Percentiles rank a stretch among this genome's conserved stretches.
Evolutionary conservation across 768 basidiomycete species (phyloP).

Genomic region (Lactarius sanguifluus): DNA sequence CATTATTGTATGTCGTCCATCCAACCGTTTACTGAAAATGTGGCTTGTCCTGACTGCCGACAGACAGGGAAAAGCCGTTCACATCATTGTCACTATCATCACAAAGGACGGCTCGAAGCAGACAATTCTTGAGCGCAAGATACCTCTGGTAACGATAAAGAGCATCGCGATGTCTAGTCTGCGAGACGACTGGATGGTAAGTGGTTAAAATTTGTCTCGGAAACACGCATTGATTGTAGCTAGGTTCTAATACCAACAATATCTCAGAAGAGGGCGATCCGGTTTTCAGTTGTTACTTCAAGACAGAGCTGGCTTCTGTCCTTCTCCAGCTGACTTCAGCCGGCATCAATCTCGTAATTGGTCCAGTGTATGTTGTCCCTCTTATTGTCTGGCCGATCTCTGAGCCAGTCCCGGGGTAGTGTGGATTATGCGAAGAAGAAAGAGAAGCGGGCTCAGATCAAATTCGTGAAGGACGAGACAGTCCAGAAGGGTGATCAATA

Average conservation of each 20-base stretch:
- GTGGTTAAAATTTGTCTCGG: constrained; percentile 28
- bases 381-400: constrained; percentile 6
- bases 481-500: constrained; percentile 77
- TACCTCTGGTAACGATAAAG: constrained; percentile 85
- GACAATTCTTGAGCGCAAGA: constrained; percentile 77
- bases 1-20: constrained; percentile 63
- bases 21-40: not conserved
- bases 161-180: constrained; percentile 84
- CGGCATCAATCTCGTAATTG: constrained; percentile 68
- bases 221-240: not conserved
- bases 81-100: constrained; percentile 63
- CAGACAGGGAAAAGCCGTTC: constrained; percentile 84
- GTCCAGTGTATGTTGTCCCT: constrained; percentile 61
- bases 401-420: constrained; percentile 42
- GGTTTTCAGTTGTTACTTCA: constrained; percentile 86
- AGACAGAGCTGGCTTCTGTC: constrained; percentile 88
- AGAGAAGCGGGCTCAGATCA: constrained; percentile 87
- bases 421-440: constrained; percentile 95
- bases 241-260: constrained; percentile 70
- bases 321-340: constrained; percentile 80
- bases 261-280: constrained; percentile 93
- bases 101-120: constrained; percentile 58
- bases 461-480: constrained; percentile 87
- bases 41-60: constrained; percentile 7
- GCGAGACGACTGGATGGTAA: constrained; percentile 93